Evolutionary conservation across 2,329 filamentous ascomycete genomes (phyloP), one percentile per base, ranked within the genome.

Genomic region (Fusarium scirpi): DNA sequence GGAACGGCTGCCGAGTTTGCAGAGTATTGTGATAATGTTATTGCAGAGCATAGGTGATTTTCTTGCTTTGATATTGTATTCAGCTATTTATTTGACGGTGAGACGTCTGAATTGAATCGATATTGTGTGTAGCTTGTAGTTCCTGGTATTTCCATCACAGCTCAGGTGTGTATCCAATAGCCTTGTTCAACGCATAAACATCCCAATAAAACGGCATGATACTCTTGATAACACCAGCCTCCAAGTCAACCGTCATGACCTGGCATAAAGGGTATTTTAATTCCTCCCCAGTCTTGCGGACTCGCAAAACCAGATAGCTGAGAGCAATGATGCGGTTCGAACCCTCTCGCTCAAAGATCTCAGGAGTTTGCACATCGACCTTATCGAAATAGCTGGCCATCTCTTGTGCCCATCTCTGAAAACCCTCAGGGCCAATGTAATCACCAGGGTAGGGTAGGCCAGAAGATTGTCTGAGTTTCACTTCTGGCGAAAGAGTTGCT

Each of bases 201-300:
- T 81, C 76, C 79, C 80, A 80, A 46, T 81, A 80, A 58, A 80
- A 81, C 2, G 78, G 74, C 55, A 71, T 74, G 0, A 80, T 76
- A 25, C 75, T 71, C 15, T 67, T 67, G 25, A 81, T 77, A 13
- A 74, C 65, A 3, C 77, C 78, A 10, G 73, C 75, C 20, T 77
- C 75, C 16, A 78, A 46, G 63, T 80, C 78, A 32, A 81, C 76
- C 12, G 69, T 77, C 9, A 80, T 53, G 10, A 71, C 65, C 67
- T 81, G 79, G 13, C 71, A 74, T 6, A 80, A 41, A 2, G 79
- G 79, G 16, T 65, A 75, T 6, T 74, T 30, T 51, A 77, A 47
- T 53, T 77, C 69, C 61, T 78, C 64, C 6, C 77, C 77, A 11
- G 74, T 80, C 49, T 74, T 75, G 41, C 78, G 74, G 9, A 78